Percentiles rank a stretch among this genome's conserved stretches.
Conservation (phyloP, 495 filamentous ascomycete genomes). For the Hypomontagnella monticulosa region DNA sequence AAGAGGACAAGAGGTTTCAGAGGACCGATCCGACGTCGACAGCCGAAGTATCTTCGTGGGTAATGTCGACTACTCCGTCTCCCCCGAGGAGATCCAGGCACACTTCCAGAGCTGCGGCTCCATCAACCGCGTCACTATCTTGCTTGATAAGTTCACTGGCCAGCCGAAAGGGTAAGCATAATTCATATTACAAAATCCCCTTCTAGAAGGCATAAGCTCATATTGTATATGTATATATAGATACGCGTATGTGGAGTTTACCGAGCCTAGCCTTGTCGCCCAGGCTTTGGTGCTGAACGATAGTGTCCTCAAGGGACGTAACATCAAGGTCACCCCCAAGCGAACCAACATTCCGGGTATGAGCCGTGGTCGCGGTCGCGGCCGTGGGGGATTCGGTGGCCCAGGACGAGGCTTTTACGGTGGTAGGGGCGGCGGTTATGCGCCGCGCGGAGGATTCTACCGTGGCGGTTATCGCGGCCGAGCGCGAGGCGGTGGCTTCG, state of each 20-base stretch:
- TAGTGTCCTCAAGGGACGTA: conserved; percentile 93
- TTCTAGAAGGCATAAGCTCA: conserved; percentile 22
- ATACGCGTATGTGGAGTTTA: conserved; percentile 99
- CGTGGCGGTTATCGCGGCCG: conserved; percentile 84
- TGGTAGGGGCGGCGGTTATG: conserved; percentile 73
- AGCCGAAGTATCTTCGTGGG: conserved; percentile 96
- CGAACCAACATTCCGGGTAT: conserved; percentile 97
- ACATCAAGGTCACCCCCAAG: conserved; percentile 97
- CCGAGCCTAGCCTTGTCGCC: conserved; percentile 90
- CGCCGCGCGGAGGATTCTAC: conserved; percentile 73
- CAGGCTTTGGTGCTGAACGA: conserved; percentile 96
- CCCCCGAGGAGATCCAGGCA: conserved; percentile 97
- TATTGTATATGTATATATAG: conserved; percentile 59
- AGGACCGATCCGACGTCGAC: conserved; percentile 97
- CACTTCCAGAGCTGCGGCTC: conserved; percentile 98
- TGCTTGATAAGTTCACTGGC: conserved; percentile 97
- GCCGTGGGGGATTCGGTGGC: conserved; percentile 68
- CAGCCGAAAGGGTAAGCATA: conserved; percentile 92
- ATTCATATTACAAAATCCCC: neutral
- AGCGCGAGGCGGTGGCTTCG: conserved; percentile 65
- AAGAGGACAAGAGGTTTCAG: conserved; percentile 80
- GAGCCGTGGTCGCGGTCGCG: conserved; percentile 77
- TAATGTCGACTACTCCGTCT: conserved; percentile 98
- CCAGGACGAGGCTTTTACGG: conserved; percentile 59
- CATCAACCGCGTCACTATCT: conserved; percentile 97